phyloP scores from a whole-genome alignment of 1,284 basidiomycete species.

The Pholiota adiposa region DNA sequence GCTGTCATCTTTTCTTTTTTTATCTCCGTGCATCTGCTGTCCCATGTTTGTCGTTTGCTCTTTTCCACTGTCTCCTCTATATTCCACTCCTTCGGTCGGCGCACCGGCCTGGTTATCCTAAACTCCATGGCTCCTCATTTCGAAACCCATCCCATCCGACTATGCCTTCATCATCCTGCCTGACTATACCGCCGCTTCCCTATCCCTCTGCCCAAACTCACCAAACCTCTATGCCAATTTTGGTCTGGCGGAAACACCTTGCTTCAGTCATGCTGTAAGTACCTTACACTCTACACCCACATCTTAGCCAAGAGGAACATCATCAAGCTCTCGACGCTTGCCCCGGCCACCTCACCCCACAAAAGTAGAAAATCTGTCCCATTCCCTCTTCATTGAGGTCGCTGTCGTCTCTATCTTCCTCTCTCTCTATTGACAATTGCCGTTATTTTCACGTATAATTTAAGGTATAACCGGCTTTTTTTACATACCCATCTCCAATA shows the following conservation, averaged over 20 bases:
- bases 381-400: not conserved
- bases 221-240: not conserved
- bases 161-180: not conserved
- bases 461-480: conserved; percentile 21
- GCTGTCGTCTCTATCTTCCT: not conserved
- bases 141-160: not conserved
- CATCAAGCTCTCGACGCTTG: not conserved
- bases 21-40: conserved; percentile 5
- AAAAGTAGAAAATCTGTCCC: conserved; percentile 1
- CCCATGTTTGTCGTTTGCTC: conserved; percentile 4
- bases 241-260: not conserved
- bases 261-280: not conserved
- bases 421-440: conserved; percentile 4
- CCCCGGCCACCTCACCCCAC: not conserved
- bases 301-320: not conserved
- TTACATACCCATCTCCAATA: conserved; percentile 22
- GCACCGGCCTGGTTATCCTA: not conserved
- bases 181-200: not conserved
- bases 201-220: not conserved
- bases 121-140: not conserved
- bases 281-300: not conserved
- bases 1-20: conserved; percentile 2
- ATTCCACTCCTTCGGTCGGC: not conserved
- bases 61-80: conserved; percentile 1
- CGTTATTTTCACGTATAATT: conserved; percentile 22